A percentile compares a stretch with the other conserved stretches of the same genome.
These are phyloP conservation scores for Moringa oleifera DNA, from an alignment of 345 rosid species.

Conservation along the genomic window DNA sequence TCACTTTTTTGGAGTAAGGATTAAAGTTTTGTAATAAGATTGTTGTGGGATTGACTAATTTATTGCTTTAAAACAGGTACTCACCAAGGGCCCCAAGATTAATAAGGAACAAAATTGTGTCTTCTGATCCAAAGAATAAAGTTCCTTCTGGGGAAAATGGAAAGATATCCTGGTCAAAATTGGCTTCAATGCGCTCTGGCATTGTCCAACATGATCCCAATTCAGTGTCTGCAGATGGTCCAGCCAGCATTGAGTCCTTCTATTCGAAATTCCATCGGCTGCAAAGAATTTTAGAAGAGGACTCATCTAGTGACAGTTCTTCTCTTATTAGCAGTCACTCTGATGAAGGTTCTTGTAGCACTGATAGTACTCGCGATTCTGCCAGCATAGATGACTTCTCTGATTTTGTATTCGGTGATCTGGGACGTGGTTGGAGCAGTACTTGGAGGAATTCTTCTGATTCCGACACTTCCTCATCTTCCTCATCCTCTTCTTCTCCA, in stretches of 20 bases:
- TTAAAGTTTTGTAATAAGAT: not conserved
- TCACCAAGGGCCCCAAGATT: constrained; percentile 65
- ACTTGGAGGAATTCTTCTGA: constrained; percentile 41
- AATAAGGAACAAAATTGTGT: constrained; percentile 32
- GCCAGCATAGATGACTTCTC: constrained; percentile 67
- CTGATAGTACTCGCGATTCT: constrained; percentile 69
- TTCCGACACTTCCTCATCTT: constrained; percentile 53
- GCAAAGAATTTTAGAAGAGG: constrained; percentile 65
- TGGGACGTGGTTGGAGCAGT: constrained; percentile 44
- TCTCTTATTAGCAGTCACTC: constrained; percentile 82
- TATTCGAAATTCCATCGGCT: constrained; percentile 55
- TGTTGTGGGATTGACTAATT: constrained; percentile 13
- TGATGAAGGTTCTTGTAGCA: constrained; percentile 84
- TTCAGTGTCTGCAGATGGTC: constrained; percentile 27
- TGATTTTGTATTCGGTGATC: constrained; percentile 60
- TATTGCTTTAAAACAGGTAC: constrained; percentile 47
- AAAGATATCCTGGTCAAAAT: constrained; percentile 28
- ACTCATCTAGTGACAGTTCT: constrained; percentile 80
- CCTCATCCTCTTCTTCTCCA: constrained; percentile 62
- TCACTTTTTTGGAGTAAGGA: not conserved
- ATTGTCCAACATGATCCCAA: constrained; percentile 23
- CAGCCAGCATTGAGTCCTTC: constrained; percentile 51
- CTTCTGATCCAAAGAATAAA: constrained; percentile 27
- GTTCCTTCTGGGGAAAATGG: constrained; percentile 16
- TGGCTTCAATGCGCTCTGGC: constrained; percentile 24